These are phyloP conservation scores for Pichia terricola DNA, from an alignment of 1,139 yeast species.

Conservation along the genomic window DNA sequence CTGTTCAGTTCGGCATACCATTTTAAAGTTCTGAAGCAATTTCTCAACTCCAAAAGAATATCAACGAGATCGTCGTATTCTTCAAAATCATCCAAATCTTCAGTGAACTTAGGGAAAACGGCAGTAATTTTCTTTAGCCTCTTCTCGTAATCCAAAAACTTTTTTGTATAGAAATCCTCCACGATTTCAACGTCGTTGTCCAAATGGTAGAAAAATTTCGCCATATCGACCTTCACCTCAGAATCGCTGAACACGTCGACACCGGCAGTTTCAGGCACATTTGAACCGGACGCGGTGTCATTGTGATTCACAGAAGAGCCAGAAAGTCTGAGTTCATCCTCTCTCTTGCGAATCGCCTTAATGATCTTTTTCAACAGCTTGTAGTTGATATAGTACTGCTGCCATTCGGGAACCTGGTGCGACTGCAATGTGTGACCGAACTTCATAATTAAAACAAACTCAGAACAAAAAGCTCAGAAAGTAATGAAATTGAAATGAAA, in stretches of 20 bases:
- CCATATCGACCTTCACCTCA: slow-evolving; percentile 35
- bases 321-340: slow-evolving; percentile 19
- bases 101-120: slow-evolving; percentile 11
- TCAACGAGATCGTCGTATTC: slow-evolving; percentile 74
- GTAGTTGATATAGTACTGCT: slow-evolving; percentile 69
- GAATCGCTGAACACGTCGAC: slow-evolving; percentile 27
- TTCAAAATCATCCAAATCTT: slow-evolving; percentile 37
- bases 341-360: slow-evolving; percentile 37
- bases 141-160: slow-evolving; percentile 64
- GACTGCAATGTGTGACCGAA: slow-evolving; percentile 73
- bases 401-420: slow-evolving; percentile 95
- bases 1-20: slow-evolving; percentile 94
- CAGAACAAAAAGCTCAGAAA: too few relatives aligned
- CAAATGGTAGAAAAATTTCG: slow-evolving; percentile 66
- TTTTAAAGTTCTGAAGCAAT: slow-evolving; percentile 70
- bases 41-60: slow-evolving; percentile 66
- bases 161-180: slow-evolving; percentile 65
- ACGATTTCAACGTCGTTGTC: slow-evolving; percentile 80
- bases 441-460: slow-evolving; percentile 41
- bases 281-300: too few relatives aligned
- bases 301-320: too few relatives aligned
- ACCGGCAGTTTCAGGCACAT: slow-evolving; percentile 5
- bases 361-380: slow-evolving; percentile 76
- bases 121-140: slow-evolving; percentile 45
- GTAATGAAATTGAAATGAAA: too few relatives aligned